phyloP scores from a whole-genome alignment of 192 early-diverging fungal species.

The Coemansia sp. region DNA sequence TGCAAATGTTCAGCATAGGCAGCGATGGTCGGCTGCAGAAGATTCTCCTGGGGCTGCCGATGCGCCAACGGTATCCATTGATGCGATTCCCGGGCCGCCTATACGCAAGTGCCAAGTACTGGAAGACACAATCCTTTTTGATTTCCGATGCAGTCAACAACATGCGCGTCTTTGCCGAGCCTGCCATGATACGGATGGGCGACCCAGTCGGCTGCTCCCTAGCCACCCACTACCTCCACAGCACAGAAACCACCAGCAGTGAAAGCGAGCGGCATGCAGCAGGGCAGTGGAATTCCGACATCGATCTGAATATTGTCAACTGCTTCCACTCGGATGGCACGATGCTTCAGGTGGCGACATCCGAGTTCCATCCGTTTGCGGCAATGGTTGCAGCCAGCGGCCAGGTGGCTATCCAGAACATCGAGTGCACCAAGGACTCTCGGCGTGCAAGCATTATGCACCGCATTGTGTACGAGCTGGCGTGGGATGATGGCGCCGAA shows the following conservation, averaged over 20 bases:
- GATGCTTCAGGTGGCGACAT: slow-evolving; percentile 4
- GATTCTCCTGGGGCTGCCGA: slow-evolving; percentile 13
- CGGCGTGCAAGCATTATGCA: slow-evolving; percentile 3
- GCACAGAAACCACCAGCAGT: neutral
- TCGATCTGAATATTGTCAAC: neutral
- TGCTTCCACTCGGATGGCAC: slow-evolving; percentile 1
- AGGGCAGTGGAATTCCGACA: neutral
- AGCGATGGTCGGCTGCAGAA: slow-evolving; percentile 24
- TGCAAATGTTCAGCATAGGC: slow-evolving; percentile 19
- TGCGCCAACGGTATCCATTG: slow-evolving; percentile 12
- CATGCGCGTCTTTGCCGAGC: slow-evolving; percentile 13
- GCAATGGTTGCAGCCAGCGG: slow-evolving; percentile 15
- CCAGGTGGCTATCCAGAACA: slow-evolving; percentile 18
- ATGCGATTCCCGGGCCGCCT: neutral
- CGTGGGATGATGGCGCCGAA: slow-evolving; percentile 1
- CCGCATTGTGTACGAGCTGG: slow-evolving; percentile 15
- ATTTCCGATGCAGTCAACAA: slow-evolving; percentile 25
- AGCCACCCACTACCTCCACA: neutral
- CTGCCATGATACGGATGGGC: neutral
- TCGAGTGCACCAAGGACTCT: neutral
- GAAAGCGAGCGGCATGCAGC: too few relatives aligned
- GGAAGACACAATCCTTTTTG: slow-evolving; percentile 12
- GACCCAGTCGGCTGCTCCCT: neutral
- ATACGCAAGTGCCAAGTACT: neutral
- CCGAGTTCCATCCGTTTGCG: slow-evolving; percentile 30